Percentiles rank a stretch among this genome's conserved stretches.
Evolutionary conservation across 2,329 filamentous ascomycete species (phyloP).

Genomic region (Penicillium sp.): DNA sequence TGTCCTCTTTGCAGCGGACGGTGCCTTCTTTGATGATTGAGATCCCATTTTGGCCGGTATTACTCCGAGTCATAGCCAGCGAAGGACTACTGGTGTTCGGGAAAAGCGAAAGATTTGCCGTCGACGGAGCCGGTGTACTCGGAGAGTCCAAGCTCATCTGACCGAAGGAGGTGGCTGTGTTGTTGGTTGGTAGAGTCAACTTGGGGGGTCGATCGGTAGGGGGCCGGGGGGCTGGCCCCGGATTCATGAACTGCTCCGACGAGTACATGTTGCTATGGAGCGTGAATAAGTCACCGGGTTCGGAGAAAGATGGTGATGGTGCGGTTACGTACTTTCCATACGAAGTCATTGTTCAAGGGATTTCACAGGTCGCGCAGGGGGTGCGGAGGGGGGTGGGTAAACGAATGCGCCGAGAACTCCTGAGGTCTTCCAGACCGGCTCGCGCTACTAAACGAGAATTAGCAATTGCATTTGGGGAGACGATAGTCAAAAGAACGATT

Average conservation of each 20-base stretch:
- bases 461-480: background rate
- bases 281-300: slow-evolving; percentile 2
- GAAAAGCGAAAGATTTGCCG: slow-evolving; percentile 50
- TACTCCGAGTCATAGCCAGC: slow-evolving; percentile 52
- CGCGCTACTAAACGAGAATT: slow-evolving; percentile 6
- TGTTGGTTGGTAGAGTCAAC: slow-evolving; percentile 63
- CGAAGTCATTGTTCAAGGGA: slow-evolving; percentile 23
- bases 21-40: slow-evolving; percentile 61
- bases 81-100: slow-evolving; percentile 65
- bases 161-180: slow-evolving; percentile 57
- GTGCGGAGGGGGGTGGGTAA: slow-evolving; percentile 3
- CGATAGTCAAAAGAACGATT: background rate
- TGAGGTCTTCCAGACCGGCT: slow-evolving; percentile 14
- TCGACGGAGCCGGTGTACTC: slow-evolving; percentile 42
- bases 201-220: slow-evolving; percentile 68
- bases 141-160: slow-evolving; percentile 64
- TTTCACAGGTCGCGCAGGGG: background rate
- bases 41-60: slow-evolving; percentile 56
- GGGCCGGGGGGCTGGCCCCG: slow-evolving; percentile 83
- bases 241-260: slow-evolving; percentile 79
- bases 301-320: background rate
- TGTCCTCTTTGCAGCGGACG: slow-evolving; percentile 66
- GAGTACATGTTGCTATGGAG: slow-evolving; percentile 48
- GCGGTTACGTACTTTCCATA: slow-evolving; percentile 30
- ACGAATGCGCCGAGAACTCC: slow-evolving; percentile 21